Evolutionary conservation across 345 rosid species (phyloP).

Genomic region (Murraya paniculata): DNA sequence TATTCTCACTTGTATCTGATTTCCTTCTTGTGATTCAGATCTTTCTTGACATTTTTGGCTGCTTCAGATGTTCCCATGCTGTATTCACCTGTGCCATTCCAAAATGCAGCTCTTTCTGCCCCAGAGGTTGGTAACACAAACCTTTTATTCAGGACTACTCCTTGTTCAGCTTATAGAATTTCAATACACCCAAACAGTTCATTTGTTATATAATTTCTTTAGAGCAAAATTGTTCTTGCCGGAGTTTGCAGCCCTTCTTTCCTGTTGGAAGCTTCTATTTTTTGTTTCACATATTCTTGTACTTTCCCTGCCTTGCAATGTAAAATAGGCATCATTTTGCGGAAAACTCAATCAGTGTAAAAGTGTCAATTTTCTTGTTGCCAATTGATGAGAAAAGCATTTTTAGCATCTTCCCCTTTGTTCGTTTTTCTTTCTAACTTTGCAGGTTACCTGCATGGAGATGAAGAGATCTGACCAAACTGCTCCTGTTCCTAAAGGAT

Average conservation of each 20-base stretch:
- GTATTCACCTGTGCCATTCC: constrained; percentile 79
- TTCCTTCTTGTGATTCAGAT: constrained; percentile 42
- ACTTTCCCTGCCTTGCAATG: background rate
- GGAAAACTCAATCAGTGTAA: background rate
- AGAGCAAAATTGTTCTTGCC: background rate
- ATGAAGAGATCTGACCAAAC: constrained; percentile 41
- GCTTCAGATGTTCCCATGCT: constrained; percentile 75
- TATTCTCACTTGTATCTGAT: constrained; percentile 12
- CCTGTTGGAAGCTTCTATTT: too few species aligned
- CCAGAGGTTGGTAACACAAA: constrained; percentile 64
- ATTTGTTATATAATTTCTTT: background rate
- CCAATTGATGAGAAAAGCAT: background rate
- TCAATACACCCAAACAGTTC: background rate
- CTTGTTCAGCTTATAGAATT: background rate
- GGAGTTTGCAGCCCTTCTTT: background rate
- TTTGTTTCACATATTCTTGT: background rate
- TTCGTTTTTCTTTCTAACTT: constrained; percentile 13
- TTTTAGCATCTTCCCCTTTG: constrained; percentile 1
- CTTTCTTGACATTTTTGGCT: constrained; percentile 58
- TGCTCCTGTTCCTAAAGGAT: constrained; percentile 28
- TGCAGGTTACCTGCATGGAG: constrained; percentile 78
- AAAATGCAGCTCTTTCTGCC: constrained; percentile 73
- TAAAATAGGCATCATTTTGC: background rate
- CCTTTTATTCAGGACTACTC: background rate
- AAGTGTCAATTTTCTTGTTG: background rate